These are phyloP conservation scores for Colletotrichum plurivorum DNA, from an alignment of 2,329 filamentous ascomycete species.

Conservation along the genomic window DNA sequence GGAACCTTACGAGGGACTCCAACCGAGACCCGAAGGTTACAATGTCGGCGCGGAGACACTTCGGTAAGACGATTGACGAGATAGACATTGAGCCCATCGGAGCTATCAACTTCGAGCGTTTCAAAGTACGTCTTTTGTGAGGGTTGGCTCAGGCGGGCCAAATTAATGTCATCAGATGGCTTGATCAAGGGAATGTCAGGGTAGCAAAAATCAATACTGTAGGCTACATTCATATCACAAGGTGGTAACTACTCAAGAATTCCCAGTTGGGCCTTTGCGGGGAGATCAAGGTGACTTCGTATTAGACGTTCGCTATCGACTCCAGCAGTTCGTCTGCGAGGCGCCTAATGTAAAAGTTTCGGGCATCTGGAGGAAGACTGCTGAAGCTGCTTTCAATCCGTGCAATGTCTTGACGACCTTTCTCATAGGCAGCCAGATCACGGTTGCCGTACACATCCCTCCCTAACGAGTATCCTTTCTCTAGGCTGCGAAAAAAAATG, in stretches of 20 bases:
- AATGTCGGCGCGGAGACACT: constrained; percentile 23
- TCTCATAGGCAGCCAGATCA: constrained; percentile 88
- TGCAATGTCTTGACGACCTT: constrained; percentile 79
- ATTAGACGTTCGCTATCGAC: constrained; percentile 21
- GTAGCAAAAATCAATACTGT: too few species aligned
- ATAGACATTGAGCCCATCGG: background rate
- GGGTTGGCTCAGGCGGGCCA: background rate
- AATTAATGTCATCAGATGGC: background rate
- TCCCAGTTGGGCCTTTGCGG: too few species aligned
- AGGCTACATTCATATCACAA: background rate
- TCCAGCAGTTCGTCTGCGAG: constrained; percentile 76
- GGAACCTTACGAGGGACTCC: constrained; percentile 26
- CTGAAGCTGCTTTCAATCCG: constrained; percentile 76
- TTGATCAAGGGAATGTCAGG: too few species aligned
- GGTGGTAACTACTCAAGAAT: background rate
- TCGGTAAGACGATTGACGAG: constrained; percentile 21
- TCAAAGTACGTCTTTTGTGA: background rate
- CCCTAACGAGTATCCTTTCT: constrained; percentile 77
- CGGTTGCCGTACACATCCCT: constrained; percentile 91
- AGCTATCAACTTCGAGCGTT: background rate
- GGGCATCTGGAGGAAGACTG: constrained; percentile 74
- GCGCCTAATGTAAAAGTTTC: constrained; percentile 82
- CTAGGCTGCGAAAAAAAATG: constrained; percentile 84
- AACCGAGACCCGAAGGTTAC: constrained; percentile 28
- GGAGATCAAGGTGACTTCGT: too few species aligned